phyloP scores from a whole-genome alignment of 2,329 filamentous ascomycete genomes.

The Chaetothyriales sp. region DNA sequence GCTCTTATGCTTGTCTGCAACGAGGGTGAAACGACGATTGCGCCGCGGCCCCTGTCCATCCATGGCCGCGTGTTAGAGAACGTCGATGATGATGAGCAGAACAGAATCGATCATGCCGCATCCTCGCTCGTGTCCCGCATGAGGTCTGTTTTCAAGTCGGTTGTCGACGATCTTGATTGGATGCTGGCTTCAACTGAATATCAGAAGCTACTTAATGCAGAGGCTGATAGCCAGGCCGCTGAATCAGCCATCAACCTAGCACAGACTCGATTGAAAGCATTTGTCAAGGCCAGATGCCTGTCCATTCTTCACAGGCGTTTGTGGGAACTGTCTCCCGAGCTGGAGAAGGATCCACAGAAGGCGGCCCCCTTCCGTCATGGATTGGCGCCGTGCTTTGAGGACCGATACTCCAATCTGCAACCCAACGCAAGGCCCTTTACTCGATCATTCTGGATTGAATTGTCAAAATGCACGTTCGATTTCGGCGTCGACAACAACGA shows the following conservation, averaged over 20 bases:
- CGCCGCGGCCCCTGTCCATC: slow-evolving; percentile 21
- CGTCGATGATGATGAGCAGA: slow-evolving; percentile 42
- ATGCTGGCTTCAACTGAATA: slow-evolving; percentile 22
- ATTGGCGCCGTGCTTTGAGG: neutral
- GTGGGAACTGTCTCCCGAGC: neutral
- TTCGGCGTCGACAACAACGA: neutral
- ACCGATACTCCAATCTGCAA: neutral
- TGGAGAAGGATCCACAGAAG: slow-evolving; percentile 1
- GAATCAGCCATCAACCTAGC: slow-evolving; percentile 11
- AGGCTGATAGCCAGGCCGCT: no score
- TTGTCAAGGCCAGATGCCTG: slow-evolving; percentile 22
- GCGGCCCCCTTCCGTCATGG: no score
- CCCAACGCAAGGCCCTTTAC: neutral
- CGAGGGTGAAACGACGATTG: slow-evolving; percentile 2
- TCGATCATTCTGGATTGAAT: neutral
- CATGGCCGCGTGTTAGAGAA: slow-evolving; percentile 35
- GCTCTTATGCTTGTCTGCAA: slow-evolving; percentile 34
- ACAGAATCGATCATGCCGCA: slow-evolving; percentile 47
- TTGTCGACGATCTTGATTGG: slow-evolving; percentile 29
- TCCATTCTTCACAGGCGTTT: slow-evolving; percentile 11
- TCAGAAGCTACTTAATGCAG: slow-evolving; percentile 18
- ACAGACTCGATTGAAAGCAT: slow-evolving; percentile 21
- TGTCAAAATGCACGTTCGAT: neutral
- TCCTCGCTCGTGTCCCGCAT: slow-evolving; percentile 40
- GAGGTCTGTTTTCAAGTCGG: slow-evolving; percentile 21